Conservation (phyloP, 176 grass and related monocot species). For the Eleusine indica region DNA sequence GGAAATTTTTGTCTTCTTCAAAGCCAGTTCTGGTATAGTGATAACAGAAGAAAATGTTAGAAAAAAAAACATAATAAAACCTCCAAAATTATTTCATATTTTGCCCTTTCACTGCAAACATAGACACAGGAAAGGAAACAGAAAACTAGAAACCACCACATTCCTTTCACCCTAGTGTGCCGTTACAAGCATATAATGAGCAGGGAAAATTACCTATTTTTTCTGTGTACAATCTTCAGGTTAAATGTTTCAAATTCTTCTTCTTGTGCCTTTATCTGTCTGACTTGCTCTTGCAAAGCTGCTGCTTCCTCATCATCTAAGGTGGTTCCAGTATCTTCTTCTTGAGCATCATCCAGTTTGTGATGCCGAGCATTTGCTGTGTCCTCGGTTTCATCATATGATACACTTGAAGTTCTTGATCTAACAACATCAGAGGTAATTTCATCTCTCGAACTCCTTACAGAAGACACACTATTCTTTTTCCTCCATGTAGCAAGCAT, state of each 20-base stretch:
- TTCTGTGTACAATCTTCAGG: constrained; percentile 97
- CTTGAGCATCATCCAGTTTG: constrained; percentile 72
- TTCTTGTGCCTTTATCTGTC: constrained; percentile 93
- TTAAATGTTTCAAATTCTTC: constrained; percentile 99
- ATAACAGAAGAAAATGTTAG: constrained; percentile 37
- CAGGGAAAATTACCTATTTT: constrained; percentile 72
- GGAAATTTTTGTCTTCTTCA: constrained; percentile 99
- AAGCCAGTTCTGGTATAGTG: constrained; percentile 87
- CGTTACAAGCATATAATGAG: not conserved
- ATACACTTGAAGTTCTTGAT: constrained; percentile 82
- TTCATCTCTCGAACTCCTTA: constrained; percentile 74
- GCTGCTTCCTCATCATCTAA: constrained; percentile 95
- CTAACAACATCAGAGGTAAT: constrained; percentile 75
- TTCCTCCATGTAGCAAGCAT: constrained; percentile 92
- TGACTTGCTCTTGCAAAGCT: constrained; percentile 96
- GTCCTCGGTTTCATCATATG: constrained; percentile 74
- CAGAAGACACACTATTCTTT: constrained; percentile 78
- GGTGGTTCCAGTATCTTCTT: constrained; percentile 71
- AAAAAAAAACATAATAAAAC: constrained; percentile 20
- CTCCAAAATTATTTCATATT: not conserved
- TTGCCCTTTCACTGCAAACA: not conserved
- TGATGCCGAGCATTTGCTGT: constrained; percentile 58
- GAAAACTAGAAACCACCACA: not conserved
- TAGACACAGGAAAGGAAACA: constrained; percentile 16
- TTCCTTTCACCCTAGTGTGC: constrained; percentile 18